phyloP scores from a whole-genome alignment of 148 eudicot genomes.

The Fagopyrum tataricum region DNA sequence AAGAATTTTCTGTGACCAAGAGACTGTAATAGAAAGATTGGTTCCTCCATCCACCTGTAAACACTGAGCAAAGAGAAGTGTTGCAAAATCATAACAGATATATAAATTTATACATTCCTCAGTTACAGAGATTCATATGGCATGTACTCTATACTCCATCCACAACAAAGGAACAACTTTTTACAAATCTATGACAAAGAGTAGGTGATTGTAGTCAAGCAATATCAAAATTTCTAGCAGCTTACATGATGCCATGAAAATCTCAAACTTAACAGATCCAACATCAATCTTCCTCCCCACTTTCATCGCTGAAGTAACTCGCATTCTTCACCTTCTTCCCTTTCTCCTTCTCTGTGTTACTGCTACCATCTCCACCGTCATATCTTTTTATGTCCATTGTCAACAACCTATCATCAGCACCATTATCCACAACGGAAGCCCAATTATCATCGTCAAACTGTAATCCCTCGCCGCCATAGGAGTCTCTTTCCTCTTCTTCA shows the following conservation, averaged over 20 bases:
- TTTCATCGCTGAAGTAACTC: slow-evolving; percentile 85
- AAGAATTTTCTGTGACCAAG: slow-evolving; percentile 68
- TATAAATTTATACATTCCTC: too few species aligned
- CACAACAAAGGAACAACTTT: too few species aligned
- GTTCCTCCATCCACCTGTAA: slow-evolving; percentile 83
- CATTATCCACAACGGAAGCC: slow-evolving; percentile 81
- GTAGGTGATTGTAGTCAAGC: neutral
- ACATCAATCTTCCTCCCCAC: slow-evolving; percentile 73
- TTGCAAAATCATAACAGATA: neutral
- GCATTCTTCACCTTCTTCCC: slow-evolving; percentile 50
- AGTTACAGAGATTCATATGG: too few species aligned
- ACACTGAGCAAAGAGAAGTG: slow-evolving; percentile 8
- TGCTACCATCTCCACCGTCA: slow-evolving; percentile 18
- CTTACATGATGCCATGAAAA: neutral
- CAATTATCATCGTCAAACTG: slow-evolving; percentile 67
- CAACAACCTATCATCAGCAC: slow-evolving; percentile 63
- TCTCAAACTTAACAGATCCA: too few species aligned
- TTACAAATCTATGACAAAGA: neutral
- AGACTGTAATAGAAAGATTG: slow-evolving; percentile 58
- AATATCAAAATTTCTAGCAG: neutral
- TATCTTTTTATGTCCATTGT: slow-evolving; percentile 27
- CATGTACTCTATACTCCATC: too few species aligned
- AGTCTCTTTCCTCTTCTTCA: slow-evolving; percentile 29
- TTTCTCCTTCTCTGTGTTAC: slow-evolving; percentile 18
- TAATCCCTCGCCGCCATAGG: slow-evolving; percentile 25